Base-by-base conservation (phyloP, 1,139 yeast species). In the Lodderomyces pseudojiufengensis region DNA sequence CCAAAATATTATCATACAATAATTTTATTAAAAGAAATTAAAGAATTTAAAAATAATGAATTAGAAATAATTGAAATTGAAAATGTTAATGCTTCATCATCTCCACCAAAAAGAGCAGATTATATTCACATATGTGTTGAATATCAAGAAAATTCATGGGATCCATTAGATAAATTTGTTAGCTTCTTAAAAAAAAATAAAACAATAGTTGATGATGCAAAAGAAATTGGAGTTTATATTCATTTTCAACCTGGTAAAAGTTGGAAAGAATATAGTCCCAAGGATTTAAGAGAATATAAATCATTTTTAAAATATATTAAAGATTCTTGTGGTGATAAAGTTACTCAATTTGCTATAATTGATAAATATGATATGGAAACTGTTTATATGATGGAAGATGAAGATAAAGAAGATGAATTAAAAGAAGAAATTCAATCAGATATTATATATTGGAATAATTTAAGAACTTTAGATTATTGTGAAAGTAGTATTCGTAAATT, bases 381-480 rank as follows among this genome's bases (percentile, higher is more conserved):
- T 0, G 59, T 59, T 3, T 63, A 62, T 41, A 43, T 64, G 27
- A 64, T 70, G 0, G 72, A 62, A 25, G 54, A 57, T 33, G 51
- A 54, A 28, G 71, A 64, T 31, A 46, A 64, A 32, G 57, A 59
- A 2, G 20, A 18, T 18, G 51, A 51, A 31, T 46, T 68, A 3
- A 69, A 68, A 3, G 57, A 59, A 36, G 73, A 67, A 39, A 67
- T 70, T 18, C 70, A 65, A 43, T 54, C 49, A 18, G 76, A 70
- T 44, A 57, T 67, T 24, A 47, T 48, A 16, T 47, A 55, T 35
- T 70, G 75, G 74, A 47, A 44, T 6, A 58, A 62, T 37, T 49
- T 70, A 15, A 49, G 52, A 31, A 46, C 55, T 3, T 49, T 69
- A 27, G 76, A 70, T 44, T 68, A 64, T 43, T 63, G 68, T 8